Conservation (phyloP, 192 early-diverging fungal genomes). For the Fimicolochytrium jonesii region DNA sequence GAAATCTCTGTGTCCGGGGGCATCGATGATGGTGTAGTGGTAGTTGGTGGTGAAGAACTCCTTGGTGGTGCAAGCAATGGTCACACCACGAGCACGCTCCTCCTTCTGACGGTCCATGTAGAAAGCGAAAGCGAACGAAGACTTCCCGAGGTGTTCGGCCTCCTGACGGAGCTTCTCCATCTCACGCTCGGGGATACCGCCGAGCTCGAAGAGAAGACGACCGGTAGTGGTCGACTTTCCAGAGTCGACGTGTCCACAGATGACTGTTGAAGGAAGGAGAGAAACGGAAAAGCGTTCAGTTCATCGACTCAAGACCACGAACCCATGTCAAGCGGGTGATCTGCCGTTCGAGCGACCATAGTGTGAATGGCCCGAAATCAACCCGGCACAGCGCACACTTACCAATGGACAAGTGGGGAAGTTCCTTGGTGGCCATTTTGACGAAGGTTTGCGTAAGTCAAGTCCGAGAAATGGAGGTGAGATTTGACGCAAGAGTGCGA, state of each 20-base stretch:
- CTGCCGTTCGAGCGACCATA: too few species aligned
- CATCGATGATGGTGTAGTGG: constrained; percentile 98
- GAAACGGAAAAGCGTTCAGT: too few species aligned
- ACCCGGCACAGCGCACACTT: too few species aligned
- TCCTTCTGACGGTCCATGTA: constrained; percentile 99
- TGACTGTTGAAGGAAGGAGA: constrained; percentile 55
- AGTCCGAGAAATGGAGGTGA: too few species aligned
- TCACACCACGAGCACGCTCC: constrained; percentile 99
- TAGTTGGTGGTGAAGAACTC: constrained; percentile 94
- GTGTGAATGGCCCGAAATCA: too few species aligned
- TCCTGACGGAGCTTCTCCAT: constrained; percentile 99
- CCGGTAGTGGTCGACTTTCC: constrained; percentile 99
- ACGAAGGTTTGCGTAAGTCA: too few species aligned
- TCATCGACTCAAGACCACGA: too few species aligned
- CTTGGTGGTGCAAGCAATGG: constrained; percentile 97
- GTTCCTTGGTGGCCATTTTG: neutral
- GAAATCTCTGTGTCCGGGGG: constrained; percentile 99
- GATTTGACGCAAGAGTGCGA: too few species aligned
- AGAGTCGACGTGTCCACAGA: constrained; percentile 99
- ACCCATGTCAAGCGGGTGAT: too few species aligned
- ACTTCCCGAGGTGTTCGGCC: constrained; percentile 97
- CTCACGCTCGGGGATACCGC: constrained; percentile 99
- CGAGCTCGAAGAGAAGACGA: constrained; percentile 98
- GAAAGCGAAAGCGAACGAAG: constrained; percentile 99
- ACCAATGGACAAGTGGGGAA: too few species aligned